Base-by-base conservation (phyloP, 2,329 filamentous ascomycete genomes). In the Stagonosporopsis chrysanthemi region DNA sequence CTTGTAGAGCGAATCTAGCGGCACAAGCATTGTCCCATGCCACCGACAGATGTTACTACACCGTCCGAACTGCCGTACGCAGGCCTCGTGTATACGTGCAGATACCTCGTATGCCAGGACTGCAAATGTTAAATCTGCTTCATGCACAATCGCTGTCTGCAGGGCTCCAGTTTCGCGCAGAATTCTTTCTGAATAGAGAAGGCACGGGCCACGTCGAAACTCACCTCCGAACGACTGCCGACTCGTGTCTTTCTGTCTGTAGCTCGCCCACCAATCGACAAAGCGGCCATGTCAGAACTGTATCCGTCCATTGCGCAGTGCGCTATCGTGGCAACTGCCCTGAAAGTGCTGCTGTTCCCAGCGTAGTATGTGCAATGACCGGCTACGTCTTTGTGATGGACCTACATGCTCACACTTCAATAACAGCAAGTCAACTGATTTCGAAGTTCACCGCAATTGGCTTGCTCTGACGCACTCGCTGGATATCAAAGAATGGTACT, bases 391-490 rank as follows among this genome's bases (percentile, higher is more conserved):
- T 51, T 28, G 7, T 40, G 26, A 23, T 52, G 28, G 35, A 45
- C 39, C 22, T 57, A 55, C 42, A 55, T 60, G 59, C 69, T 74
- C 61, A 75, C 67, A 56, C 52, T 59, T 63, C 63, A 22, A 49
- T 41, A 53, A 56, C 77, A 97, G 93, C 83, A 97, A 96, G 83
- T 99, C 95, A 6, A 99, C 95, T 68, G 95, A 99, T 77, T 99
- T 99, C 71, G 95, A 99, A 78, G 95, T 99, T 52, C 95, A 99
- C 79, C 89, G 95, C 65, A 99, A 99, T 81, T 99, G 95, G 95
- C 87, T 99, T 38, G 95, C 95, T 62, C 92, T 98, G 67, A 98
- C 95, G 4, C 84, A 97, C 78, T 96, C 90, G 60, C 84, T 98
- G 19, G 91, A 94, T 3, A 79, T 93, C 47, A 87, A 90, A 76